Evolutionary conservation across 2,329 filamentous ascomycete genomes (phyloP).

Genomic region (Penicillium sp.): DNA sequence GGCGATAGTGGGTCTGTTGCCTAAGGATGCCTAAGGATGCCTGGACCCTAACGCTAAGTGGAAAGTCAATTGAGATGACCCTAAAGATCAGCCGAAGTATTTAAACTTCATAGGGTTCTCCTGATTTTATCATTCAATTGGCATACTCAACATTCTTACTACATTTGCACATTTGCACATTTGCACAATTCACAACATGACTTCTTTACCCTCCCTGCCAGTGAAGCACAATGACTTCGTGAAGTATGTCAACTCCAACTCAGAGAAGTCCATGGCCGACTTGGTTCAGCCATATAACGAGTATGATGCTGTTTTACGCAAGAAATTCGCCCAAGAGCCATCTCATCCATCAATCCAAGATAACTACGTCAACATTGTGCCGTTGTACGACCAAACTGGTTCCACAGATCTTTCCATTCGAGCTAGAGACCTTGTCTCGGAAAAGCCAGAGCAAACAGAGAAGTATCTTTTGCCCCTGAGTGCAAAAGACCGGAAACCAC

Average conservation of each 20-base stretch:
- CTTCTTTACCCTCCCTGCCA: constrained; percentile 30
- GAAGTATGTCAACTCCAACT: constrained; percentile 26
- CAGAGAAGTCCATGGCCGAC: constrained; percentile 28
- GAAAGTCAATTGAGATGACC: neutral
- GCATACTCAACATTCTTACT: neutral
- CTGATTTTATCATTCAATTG: neutral
- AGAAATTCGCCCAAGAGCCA: constrained; percentile 43
- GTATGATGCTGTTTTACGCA: constrained; percentile 38
- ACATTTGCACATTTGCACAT: neutral
- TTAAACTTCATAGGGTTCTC: neutral
- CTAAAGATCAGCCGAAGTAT: neutral
- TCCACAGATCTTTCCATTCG: constrained; percentile 30
- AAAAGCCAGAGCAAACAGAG: constrained; percentile 31
- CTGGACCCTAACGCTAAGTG: constrained; percentile 1
- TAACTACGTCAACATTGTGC: constrained; percentile 37
- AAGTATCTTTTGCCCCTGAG: constrained; percentile 39
- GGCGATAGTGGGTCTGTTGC: neutral
- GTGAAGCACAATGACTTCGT: constrained; percentile 31
- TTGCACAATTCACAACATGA: constrained; percentile 5
- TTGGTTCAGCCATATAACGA: constrained; percentile 39
- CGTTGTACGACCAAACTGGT: constrained; percentile 32
- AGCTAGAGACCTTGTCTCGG: constrained; percentile 34
- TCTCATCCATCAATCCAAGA: constrained; percentile 30
- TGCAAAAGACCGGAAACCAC: constrained; percentile 57
- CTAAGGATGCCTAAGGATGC: constrained; percentile 9